Base-by-base conservation (phyloP, 2,329 filamentous ascomycete genomes). In the Aspergillus pseudoglaucus region DNA sequence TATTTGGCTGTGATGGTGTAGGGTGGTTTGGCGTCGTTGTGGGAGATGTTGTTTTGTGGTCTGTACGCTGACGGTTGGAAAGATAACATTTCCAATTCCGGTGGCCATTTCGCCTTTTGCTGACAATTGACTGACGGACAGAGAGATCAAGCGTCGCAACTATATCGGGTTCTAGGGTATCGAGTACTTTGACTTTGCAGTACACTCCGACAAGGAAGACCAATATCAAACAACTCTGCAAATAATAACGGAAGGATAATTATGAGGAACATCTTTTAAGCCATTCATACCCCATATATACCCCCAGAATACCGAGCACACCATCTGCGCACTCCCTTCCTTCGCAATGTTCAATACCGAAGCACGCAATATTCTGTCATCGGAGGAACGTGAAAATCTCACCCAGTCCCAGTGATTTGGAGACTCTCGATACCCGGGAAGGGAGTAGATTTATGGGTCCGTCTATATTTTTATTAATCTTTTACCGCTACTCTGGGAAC, bases 1-100 rank as follows among this genome's bases (percentile, higher is more conserved):
- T 9, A 69, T 49, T 17, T 63, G 56, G 22, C 56, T 59, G 39
- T 67, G 64, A 47, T 65, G 59, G 45, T 60, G 49, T 17, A 69
- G 57, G 5, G 35, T 45, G 40, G 44, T 15, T 33, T 45, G 43
- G 1, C 33, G 17, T 20, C 17, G 38, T 23, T 40, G 32, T 8
- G 33, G 38, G 9, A 20, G 22, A 25, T 14, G 10, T 42, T 30
- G 22, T n/a, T 42, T 17, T 25, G 40, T 18, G n/a, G 4, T 3
- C 47, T 15, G 49, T 14, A 6, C 2, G 23, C 25, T n/a, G 42
- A 25, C 22, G 4, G 15, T 32, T 32, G 25, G 27, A 25, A 42
- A 15, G 22, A 22, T 22, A 23, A 42, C 5, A 20, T 39, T 20
- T n/a, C 14, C 40, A 22, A 42, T 42, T 17, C 40, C 22, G 4